Base-by-base conservation (phyloP, 2,329 filamentous ascomycete genomes). In the Nemania abortiva region DNA sequence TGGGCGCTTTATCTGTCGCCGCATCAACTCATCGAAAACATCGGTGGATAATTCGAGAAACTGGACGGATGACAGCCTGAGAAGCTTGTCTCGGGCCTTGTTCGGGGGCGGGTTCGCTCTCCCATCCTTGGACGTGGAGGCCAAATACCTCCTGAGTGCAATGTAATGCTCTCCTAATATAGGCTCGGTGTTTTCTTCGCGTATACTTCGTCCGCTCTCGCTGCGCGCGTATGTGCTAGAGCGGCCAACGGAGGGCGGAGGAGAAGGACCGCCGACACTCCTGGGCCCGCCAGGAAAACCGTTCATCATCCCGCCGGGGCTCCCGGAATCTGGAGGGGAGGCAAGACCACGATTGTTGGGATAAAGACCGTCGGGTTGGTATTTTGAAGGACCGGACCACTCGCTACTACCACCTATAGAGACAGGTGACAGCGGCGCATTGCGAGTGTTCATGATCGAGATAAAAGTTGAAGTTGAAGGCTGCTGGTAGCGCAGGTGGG, bases 1-100 rank as follows among this genome's bases (percentile, higher is more conserved):
- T 63, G 83, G 83, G 70, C 88, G 83, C 63, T 86, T 86, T 60
- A 92, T 88, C 81, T 98, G 95, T 72, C 96, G 90, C 68, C 96
- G 91, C 74, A 97, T 86, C 73, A 98, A 86, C 82, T 99, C 96
- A 81, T 99, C 96, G 82, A 92, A 98, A 49, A 99, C 95, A 82
- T 99, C 96, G 66, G 95, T 98, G 82, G 95, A 98, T 71, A 99
- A 87, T 83, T 99, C 96, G 81, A 97, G 94, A 81, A 99, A 98
- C 81, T 99, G 96, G 31, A 97, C 93, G 1, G 92, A 86, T 0
- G 95, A 97, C 60, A 99, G 87, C 68, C 95, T 90, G 69, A 98
- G 86, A 66, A 98, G 87, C 85, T 99, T 99, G 82, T 98, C 96
- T 77, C 95, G 91, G 65, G 96, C 96, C 81, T 95, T 92, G 82